These are phyloP conservation scores for Penicillium cinerascens DNA, from an alignment of 495 filamentous ascomycete species.

Conservation along the genomic window DNA sequence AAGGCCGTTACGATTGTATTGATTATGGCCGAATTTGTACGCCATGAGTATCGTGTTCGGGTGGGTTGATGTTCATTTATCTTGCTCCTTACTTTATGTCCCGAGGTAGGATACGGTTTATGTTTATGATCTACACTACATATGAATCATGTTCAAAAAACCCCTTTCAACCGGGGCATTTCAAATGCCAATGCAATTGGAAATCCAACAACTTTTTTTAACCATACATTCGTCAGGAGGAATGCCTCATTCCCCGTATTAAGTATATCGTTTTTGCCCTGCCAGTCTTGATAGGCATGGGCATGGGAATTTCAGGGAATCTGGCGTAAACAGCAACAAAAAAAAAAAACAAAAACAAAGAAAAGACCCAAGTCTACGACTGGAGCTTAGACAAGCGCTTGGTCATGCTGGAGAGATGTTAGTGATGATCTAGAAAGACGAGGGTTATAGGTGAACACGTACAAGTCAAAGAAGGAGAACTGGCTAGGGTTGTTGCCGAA, in stretches of 20 bases:
- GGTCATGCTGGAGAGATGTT: constrained; percentile 45
- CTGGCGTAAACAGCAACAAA: constrained; percentile 1
- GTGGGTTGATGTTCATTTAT: neutral
- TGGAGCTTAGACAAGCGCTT: constrained; percentile 44
- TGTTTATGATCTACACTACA: neutral
- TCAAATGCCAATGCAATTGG: constrained; percentile 1
- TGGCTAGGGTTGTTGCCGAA: constrained; percentile 90
- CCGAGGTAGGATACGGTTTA: neutral
- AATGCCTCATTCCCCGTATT: constrained; percentile 15
- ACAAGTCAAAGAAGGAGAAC: constrained; percentile 99
- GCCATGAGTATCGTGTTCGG: constrained; percentile 13
- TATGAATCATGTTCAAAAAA: neutral
- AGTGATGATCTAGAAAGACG: neutral
- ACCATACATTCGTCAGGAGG: constrained; percentile 29
- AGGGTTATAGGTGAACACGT: constrained; percentile 42
- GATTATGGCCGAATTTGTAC: constrained; percentile 20
- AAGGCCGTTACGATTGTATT: constrained; percentile 24
- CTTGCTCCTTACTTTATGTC: neutral
- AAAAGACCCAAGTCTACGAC: constrained; percentile 11
- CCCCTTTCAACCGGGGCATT: neutral
- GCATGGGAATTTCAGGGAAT: neutral
- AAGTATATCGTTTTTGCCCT: constrained; percentile 11
- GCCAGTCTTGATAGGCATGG: constrained; percentile 1
- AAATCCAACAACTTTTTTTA: constrained; percentile 17
- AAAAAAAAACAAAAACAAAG: constrained; percentile 3